phyloP scores from a whole-genome alignment of 2,329 filamentous ascomycete species.

The Harringtonia lauricola region DNA sequence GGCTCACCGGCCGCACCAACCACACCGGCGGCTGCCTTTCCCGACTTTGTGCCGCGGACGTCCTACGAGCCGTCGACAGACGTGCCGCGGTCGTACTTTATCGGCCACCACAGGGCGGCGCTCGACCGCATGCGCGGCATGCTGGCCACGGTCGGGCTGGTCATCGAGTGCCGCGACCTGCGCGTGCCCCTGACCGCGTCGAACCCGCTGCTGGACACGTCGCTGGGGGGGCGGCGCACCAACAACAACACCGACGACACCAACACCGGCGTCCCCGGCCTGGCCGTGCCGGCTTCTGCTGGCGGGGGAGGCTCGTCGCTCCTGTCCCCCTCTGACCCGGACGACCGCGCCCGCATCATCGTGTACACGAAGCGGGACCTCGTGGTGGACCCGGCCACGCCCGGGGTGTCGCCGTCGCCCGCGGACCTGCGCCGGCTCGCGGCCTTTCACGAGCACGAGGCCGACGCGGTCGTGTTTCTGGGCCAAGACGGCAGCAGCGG shows the following conservation, averaged over 20 bases:
- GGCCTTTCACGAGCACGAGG: constrained; percentile 30
- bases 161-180: constrained; percentile 92
- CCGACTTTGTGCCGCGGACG: constrained; percentile 59
- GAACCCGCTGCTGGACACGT: constrained; percentile 79
- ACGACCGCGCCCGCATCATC: constrained; percentile 62
- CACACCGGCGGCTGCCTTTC: constrained; percentile 7
- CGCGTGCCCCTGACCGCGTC: constrained; percentile 80
- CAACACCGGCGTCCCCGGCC: not conserved
- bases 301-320: not conserved
- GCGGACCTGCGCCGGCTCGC: constrained; percentile 16
- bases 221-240: constrained; percentile 42
- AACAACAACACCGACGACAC: not conserved
- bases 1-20: constrained; percentile 5
- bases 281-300: not conserved
- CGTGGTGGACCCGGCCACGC: constrained; percentile 25
- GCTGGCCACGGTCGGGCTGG: constrained; percentile 70
- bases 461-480: constrained; percentile 20
- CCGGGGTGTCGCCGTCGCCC: not conserved
- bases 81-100: constrained; percentile 82
- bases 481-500: no score
- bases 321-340: constrained; percentile 27
- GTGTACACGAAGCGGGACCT: constrained; percentile 90
- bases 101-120: constrained; percentile 82
- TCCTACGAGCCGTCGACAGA: constrained; percentile 61
- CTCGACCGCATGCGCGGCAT: constrained; percentile 72